A percentile compares a stretch with the other conserved stretches of the same genome.
Evolutionary conservation across 495 filamentous ascomycete species (phyloP).

Genomic region (Aspergillus bertholletiae): DNA sequence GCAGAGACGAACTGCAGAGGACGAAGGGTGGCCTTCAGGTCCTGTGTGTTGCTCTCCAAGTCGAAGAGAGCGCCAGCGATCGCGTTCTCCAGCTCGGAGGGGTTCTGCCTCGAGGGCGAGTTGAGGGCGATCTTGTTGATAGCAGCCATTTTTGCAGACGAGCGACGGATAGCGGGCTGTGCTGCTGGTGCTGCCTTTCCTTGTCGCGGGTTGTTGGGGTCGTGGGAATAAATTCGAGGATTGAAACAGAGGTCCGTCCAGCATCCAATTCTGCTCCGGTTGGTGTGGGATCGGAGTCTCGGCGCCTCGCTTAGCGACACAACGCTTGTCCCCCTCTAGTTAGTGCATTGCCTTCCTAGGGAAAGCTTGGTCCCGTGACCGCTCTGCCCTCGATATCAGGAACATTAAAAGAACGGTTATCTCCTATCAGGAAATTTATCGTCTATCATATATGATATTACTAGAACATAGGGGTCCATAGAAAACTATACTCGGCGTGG

Average conservation of each 20-base stretch:
- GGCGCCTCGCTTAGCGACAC: slow-evolving; percentile 40
- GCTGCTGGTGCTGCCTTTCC: slow-evolving; percentile 36
- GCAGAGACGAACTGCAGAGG: slow-evolving; percentile 97
- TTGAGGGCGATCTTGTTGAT: slow-evolving; percentile 97
- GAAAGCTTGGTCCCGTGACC: slow-evolving; percentile 34
- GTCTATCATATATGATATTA: too few species aligned
- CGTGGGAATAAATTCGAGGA: slow-evolving; percentile 14
- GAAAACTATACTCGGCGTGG: too few species aligned
- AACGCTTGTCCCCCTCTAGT: slow-evolving; percentile 23
- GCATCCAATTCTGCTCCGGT: slow-evolving; percentile 22
- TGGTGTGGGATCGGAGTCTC: slow-evolving; percentile 36
- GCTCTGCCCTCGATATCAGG: slow-evolving; percentile 20
- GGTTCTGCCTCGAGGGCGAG: slow-evolving; percentile 88
- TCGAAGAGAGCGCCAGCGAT: slow-evolving; percentile 96
- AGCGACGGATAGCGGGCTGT: slow-evolving; percentile 41
- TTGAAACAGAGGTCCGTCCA: slow-evolving; percentile 5
- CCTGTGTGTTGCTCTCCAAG: slow-evolving; percentile 94
- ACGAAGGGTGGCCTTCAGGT: slow-evolving; percentile 88
- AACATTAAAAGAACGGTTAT: background rate
- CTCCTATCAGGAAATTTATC: too few species aligned
- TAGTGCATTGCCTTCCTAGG: slow-evolving; percentile 30
- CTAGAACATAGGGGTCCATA: too few species aligned
- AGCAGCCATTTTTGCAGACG: slow-evolving; percentile 56
- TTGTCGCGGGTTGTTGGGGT: slow-evolving; percentile 26
- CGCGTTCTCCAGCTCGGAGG: slow-evolving; percentile 90